phyloP scores from a whole-genome alignment of 768 basidiomycete species.

The Kwoniella botswanensis region DNA sequence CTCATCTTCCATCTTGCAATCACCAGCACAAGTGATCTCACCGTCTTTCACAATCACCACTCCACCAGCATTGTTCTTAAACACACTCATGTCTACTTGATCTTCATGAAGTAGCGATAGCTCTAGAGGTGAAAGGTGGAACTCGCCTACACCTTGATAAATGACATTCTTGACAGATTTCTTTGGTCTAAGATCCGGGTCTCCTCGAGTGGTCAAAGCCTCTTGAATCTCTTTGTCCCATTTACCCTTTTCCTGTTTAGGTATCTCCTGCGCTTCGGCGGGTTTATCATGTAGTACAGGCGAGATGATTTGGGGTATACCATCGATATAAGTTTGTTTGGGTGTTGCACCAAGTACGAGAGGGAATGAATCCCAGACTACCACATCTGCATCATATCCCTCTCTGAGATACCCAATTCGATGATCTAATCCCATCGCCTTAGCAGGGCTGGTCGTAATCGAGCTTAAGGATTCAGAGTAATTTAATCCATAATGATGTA shows the following conservation, averaged over 20 bases:
- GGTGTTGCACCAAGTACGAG: constrained; percentile 78
- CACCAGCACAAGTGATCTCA: constrained; percentile 64
- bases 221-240: constrained; percentile 72
- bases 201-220: constrained; percentile 70
- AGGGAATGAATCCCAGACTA: constrained; percentile 70
- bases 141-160: constrained; percentile 69
- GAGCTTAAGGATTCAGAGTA: constrained; percentile 69
- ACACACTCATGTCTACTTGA: constrained; percentile 20
- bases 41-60: constrained; percentile 65
- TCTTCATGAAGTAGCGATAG: background rate
- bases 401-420: constrained; percentile 73
- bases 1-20: constrained; percentile 23
- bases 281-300: constrained; percentile 65
- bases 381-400: constrained; percentile 77
- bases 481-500: constrained; percentile 72
- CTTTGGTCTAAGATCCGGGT: constrained; percentile 69
- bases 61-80: constrained; percentile 41
- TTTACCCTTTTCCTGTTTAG: constrained; percentile 65
- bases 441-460: constrained; percentile 74
- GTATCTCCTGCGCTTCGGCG: constrained; percentile 61
- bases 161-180: constrained; percentile 62
- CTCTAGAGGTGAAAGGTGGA: constrained; percentile 55
- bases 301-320: constrained; percentile 68
- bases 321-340: constrained; percentile 82
- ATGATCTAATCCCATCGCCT: constrained; percentile 73